Evolutionary conservation across 2,329 filamentous ascomycete species (phyloP), one percentile per base, ranked within the genome.

Genomic region (Trichoderma oligosporum): DNA sequence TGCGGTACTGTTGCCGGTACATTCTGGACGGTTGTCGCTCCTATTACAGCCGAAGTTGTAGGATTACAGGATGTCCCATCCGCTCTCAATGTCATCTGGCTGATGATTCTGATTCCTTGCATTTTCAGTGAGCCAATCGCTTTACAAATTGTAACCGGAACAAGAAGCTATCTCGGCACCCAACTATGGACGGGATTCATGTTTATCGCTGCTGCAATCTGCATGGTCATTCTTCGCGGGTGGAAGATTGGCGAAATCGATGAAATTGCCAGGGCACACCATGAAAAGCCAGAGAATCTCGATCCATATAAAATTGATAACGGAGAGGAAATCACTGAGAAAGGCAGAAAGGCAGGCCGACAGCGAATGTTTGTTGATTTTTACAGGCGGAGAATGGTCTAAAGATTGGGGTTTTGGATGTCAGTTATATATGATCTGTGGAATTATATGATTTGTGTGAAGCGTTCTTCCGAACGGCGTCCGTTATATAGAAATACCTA

Each of bases 1-100:
- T 88, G 88, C 3, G 89, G 89, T 2, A 78, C 76, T 2, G 83
- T 91, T 1, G 84, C 83, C 2, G 89, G 89, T 6, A 86, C 84
- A 0, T 86, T 89, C 63, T 91, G 84, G 84, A 79, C 83, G 0
- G 85, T 85, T 1, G 80, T 87, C 25, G 85, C 76, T 0, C 88
- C 89, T 0, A 83, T 92, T 6, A 82, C 82, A 4, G 86, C 86
- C 2, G 89, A 93, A 70, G 82, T 93, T 1, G 82, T 92, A 27
- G 88, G 88, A 0, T 69, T 93, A 4, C 79, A 80, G 57, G 73
- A 87, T 39, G 76, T 92, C 2, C 86, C 89, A 1, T 83, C 86
- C 65, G 81, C 75, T 0, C 71, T 93, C 36, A 88, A 83, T 53
- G 77, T 93, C 16, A 80, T 84, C 18, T 93, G 89, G 89, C 66